Evolutionary conservation across 257 asterid species (phyloP), one percentile per base, ranked within the genome.

Genomic region (Solanum pinnatisectum): DNA sequence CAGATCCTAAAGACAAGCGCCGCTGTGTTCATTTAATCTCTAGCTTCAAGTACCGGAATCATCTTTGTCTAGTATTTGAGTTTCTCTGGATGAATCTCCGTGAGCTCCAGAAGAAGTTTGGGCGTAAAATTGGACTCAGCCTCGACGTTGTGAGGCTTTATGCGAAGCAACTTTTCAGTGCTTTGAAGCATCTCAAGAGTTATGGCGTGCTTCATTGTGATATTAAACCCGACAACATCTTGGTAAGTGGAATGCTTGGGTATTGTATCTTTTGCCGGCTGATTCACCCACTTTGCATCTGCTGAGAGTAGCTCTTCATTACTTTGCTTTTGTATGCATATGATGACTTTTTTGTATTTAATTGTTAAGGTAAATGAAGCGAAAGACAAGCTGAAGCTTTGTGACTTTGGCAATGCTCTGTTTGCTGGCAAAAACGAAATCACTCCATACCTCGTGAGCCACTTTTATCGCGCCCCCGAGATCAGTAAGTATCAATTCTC

Each of bases 51-150:
- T 97, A 96, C 87, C 93, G 99, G 91, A 96, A 94, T 90, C 99
- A 97, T 94, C 94, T 97, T 59, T 97, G 99, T 90, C 94, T 97
- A 94, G 99, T 97, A 91, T 95, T 97, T 96, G 99, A 97, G 93
- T 97, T 99, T 89, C 99, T 97, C 92, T 98, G 96, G 94, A 96
- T 97, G 99, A 97, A 97, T 95, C 94, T 97, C 92, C 96, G 98
- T 25, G 99, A 93, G 93, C 97, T 97, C 90, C 93, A 95, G 86
- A 97, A 95, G 98, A 97, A 96, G 92, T 97, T 96, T 93, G 99
- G 99, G 87, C 99, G 99, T 92, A 96, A 96, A 92, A 95, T 97
- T 91, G 99, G 98, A 88, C 96, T 97, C 93, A 94, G 92, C 93
- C 95, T 96, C 89, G 94, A 98, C 84, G 99, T 98, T 91, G 99